A percentile compares a stretch with the other conserved stretches of the same genome.
These are phyloP conservation scores for Phytophthora kernoviae DNA, from an alignment of 352 stramenopile genomes.

Conservation along the genomic window DNA sequence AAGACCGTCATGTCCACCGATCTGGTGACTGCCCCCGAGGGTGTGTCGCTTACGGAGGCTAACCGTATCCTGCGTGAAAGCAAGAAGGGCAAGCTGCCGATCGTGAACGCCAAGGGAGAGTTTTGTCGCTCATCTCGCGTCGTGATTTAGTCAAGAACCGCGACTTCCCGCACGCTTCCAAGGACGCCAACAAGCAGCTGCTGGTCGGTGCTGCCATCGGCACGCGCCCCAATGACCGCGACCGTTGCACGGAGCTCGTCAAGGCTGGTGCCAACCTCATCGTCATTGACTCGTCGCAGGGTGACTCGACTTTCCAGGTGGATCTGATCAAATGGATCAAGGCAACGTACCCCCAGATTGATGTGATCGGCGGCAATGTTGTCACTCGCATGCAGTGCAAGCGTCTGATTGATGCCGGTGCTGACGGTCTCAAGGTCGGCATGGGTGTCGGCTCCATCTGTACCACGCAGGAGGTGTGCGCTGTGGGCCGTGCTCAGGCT, in stretches of 20 bases:
- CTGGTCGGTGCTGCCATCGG: slow-evolving; percentile 98
- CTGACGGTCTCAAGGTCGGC: slow-evolving; percentile 99
- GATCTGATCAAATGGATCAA: slow-evolving; percentile 96
- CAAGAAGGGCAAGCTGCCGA: slow-evolving; percentile 99
- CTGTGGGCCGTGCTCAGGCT: slow-evolving; percentile 97
- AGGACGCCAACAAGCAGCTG: slow-evolving; percentile 98
- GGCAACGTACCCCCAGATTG: slow-evolving; percentile 91
- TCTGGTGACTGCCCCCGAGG: slow-evolving; percentile 94
- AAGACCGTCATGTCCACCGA: slow-evolving; percentile 90
- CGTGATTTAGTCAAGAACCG: slow-evolving; percentile 98
- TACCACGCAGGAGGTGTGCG: slow-evolving; percentile 99
- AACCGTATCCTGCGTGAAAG: slow-evolving; percentile 98
- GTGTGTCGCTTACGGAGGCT: slow-evolving; percentile 95
- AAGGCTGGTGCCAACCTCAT: slow-evolving; percentile 98
- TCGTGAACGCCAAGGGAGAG: slow-evolving; percentile 98
- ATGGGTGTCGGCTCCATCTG: slow-evolving; percentile 99
- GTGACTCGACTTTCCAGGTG: slow-evolving; percentile 95
- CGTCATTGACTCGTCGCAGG: slow-evolving; percentile 99
- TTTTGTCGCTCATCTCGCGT: slow-evolving; percentile 98
- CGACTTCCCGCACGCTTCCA: slow-evolving; percentile 97
- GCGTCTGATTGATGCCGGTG: slow-evolving; percentile 98
- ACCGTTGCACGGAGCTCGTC: slow-evolving; percentile 91
- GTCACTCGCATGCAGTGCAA: slow-evolving; percentile 98
- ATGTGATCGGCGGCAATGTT: slow-evolving; percentile 99
- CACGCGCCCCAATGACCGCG: slow-evolving; percentile 96